These are phyloP conservation scores for Globisporangium polare DNA, from an alignment of 352 stramenopile species.

Conservation along the genomic window DNA sequence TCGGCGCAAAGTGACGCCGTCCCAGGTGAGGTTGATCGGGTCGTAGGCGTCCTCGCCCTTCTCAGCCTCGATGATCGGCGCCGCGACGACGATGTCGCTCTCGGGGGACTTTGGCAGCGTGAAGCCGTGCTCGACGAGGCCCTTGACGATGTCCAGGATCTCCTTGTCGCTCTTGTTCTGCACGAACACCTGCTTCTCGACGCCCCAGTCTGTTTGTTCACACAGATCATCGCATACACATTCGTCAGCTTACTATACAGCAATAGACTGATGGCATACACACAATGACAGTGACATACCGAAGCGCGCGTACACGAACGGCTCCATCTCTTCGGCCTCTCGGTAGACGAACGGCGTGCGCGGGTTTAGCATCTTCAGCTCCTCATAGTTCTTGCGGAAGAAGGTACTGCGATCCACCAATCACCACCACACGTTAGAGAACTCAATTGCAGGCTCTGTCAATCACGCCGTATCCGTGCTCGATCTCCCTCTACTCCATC, in stretches of 20 bases:
- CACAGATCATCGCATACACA: background rate
- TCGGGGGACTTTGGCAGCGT: slow-evolving; percentile 81
- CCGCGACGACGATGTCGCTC: slow-evolving; percentile 71
- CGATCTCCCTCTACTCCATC: background rate
- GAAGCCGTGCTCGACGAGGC: slow-evolving; percentile 69
- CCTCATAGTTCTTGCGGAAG: slow-evolving; percentile 84
- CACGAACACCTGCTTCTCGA: slow-evolving; percentile 81
- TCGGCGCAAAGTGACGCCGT: slow-evolving; percentile 70
- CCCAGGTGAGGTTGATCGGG: slow-evolving; percentile 82
- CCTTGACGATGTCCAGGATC: slow-evolving; percentile 70
- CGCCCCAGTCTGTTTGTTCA: slow-evolving; percentile 63
- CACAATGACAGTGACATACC: slow-evolving; percentile 25
- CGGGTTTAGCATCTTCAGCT: slow-evolving; percentile 89
- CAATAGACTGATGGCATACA: background rate
- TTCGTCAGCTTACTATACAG: background rate
- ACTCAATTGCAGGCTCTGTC: background rate
- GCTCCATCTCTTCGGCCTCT: slow-evolving; percentile 83
- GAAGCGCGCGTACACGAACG: slow-evolving; percentile 86
- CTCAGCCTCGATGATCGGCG: slow-evolving; percentile 67
- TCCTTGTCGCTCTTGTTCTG: slow-evolving; percentile 83
- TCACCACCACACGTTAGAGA: slow-evolving; percentile 11
- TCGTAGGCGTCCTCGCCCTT: slow-evolving; percentile 73
- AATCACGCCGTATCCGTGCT: background rate
- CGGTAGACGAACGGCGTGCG: slow-evolving; percentile 81
- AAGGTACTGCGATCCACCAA: slow-evolving; percentile 46